A percentile compares a stretch with the other conserved stretches of the same genome.
Evolutionary conservation across 2,329 filamentous ascomycete genomes (phyloP).

Genomic region (Trichophyton rubrum): DNA sequence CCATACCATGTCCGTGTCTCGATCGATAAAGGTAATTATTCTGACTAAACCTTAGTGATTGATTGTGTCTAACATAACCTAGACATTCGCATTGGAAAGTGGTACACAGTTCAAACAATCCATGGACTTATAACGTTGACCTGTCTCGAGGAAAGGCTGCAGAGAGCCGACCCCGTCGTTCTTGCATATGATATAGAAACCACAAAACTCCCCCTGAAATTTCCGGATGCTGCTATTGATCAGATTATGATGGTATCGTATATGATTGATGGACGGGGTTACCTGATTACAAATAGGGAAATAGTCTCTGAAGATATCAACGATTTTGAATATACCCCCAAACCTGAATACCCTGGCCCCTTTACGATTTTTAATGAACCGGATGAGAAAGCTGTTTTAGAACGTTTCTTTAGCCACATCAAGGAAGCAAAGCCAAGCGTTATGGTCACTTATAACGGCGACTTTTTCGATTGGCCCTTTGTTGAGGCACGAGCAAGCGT

Average conservation of each 20-base stretch:
- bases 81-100: constrained; percentile 93
- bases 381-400: constrained; percentile 74
- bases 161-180: constrained; percentile 89
- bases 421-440: constrained; percentile 91
- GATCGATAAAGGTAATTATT: constrained; percentile 64
- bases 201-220: constrained; percentile 88
- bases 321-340: constrained; percentile 97
- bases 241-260: constrained; percentile 99
- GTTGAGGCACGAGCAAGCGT: constrained; percentile 87
- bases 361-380: constrained; percentile 99
- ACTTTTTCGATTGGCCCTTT: constrained; percentile 99
- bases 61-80: constrained; percentile 18
- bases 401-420: constrained; percentile 89
- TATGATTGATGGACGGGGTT: constrained; percentile 98
- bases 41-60: no score
- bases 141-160: constrained; percentile 74
- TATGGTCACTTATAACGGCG: constrained; percentile 99
- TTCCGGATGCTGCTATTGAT: constrained; percentile 86
- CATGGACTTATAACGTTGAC: constrained; percentile 75
- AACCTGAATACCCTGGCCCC: constrained; percentile 83
- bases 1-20: constrained; percentile 98
- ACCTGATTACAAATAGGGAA: constrained; percentile 93
- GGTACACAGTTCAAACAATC: constrained; percentile 92
- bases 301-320: constrained; percentile 95
- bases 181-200: constrained; percentile 99